These are phyloP conservation scores for Chytriomyces sp. DNA, from an alignment of 192 early-diverging fungal species.

Conservation along the genomic window DNA sequence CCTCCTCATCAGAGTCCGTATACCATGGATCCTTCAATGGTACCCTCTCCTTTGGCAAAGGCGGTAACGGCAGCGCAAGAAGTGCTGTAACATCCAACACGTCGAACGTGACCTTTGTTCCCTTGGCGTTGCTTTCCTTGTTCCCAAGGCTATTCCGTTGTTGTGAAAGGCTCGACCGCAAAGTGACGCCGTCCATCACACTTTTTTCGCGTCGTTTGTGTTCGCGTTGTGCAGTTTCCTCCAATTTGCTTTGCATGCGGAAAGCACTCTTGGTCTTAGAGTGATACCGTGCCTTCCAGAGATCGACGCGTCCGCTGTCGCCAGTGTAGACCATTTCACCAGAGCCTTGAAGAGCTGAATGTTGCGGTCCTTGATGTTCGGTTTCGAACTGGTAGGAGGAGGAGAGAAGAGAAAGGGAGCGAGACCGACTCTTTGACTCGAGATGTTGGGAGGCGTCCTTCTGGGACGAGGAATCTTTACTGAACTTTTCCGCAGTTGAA, in stretches of 20 bases:
- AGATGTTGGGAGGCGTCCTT: too few relatives aligned
- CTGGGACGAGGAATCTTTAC: too few relatives aligned
- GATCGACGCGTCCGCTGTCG: conserved; percentile 3
- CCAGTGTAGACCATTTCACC: conserved; percentile 12
- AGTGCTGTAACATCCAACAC: conserved; percentile 21
- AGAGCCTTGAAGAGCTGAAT: neutral
- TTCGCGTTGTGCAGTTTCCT: neutral
- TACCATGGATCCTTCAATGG: conserved; percentile 21
- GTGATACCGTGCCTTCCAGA: conserved; percentile 25
- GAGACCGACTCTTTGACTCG: too few relatives aligned
- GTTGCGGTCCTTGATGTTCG: too few relatives aligned
- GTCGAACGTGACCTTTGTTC: conserved; percentile 19
- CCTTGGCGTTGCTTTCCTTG: neutral
- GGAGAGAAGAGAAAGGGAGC: too few relatives aligned
- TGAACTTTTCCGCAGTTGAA: too few relatives aligned
- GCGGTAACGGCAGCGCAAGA: conserved; percentile 16
- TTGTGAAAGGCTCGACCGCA: neutral
- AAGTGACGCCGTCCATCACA: neutral
- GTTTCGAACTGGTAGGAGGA: too few relatives aligned
- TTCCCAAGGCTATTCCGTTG: neutral
- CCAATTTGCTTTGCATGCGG: conserved; percentile 11
- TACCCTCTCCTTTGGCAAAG: conserved; percentile 3
- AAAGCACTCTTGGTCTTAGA: conserved; percentile 16
- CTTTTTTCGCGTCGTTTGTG: neutral
- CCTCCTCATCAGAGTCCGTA: neutral